Conservation (phyloP, 2,329 filamentous ascomycete species). For the Botryotinia narcissicola region DNA sequence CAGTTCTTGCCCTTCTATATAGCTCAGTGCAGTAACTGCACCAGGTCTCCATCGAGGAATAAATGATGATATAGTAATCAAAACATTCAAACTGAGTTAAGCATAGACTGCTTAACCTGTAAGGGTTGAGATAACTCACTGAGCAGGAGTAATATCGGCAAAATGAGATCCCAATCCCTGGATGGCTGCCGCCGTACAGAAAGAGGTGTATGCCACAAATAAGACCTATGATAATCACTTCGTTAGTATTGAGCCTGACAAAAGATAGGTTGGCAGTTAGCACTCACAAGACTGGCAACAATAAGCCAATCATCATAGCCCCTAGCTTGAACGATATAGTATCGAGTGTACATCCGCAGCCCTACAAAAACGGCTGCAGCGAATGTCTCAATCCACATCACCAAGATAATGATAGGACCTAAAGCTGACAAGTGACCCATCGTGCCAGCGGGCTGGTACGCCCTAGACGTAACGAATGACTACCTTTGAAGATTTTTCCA, state of each 20-base stretch:
- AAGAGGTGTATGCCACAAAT: conserved; percentile 2
- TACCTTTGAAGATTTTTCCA: neutral
- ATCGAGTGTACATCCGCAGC: conserved; percentile 13
- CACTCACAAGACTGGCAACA: conserved; percentile 10
- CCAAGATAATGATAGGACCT: conserved; percentile 10
- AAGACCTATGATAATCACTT: neutral
- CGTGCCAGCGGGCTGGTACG: neutral
- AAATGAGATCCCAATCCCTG: conserved; percentile 8
- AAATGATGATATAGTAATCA: neutral
- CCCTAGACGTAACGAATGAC: neutral
- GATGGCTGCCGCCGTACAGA: neutral
- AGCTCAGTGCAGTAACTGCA: neutral
- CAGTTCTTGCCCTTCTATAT: neutral
- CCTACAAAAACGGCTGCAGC: neutral
- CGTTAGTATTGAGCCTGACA: neutral
- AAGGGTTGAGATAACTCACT: neutral
- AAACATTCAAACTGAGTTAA: neutral
- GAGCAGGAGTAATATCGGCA: neutral
- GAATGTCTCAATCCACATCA: conserved; percentile 14
- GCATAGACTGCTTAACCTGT: neutral
- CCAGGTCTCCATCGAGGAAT: neutral
- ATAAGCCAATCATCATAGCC: conserved; percentile 15
- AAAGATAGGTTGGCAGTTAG: neutral
- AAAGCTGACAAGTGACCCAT: conserved; percentile 5
- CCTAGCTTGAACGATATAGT: neutral